Conservation (phyloP, 768 basidiomycete species). For the Termitomyces sp. region DNA sequence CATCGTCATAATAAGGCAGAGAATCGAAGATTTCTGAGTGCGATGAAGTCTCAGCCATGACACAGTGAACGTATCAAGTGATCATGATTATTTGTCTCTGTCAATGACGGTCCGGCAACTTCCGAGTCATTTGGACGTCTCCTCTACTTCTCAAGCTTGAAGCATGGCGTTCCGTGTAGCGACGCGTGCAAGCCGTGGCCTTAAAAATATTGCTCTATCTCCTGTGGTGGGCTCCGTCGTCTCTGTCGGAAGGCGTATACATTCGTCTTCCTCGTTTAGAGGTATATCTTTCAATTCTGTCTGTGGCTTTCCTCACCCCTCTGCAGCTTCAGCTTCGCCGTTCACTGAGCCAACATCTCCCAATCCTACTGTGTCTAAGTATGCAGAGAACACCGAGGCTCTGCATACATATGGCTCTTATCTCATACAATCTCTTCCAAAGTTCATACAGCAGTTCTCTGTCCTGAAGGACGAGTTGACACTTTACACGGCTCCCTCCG, state of each 20-base stretch:
- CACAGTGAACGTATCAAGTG: background rate
- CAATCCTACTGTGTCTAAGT: conserved; percentile 72
- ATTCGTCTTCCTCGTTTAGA: conserved; percentile 40
- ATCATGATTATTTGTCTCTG: background rate
- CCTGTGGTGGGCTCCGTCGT: conserved; percentile 19
- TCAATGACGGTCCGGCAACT: conserved; percentile 17
- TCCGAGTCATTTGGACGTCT: conserved; percentile 10
- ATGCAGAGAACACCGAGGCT: conserved; percentile 66
- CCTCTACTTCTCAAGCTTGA: background rate
- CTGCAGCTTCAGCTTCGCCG: conserved; percentile 61
- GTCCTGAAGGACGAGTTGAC: conserved; percentile 94
- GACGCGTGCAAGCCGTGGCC: conserved; percentile 34
- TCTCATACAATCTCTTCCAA: conserved; percentile 88
- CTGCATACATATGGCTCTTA: conserved; percentile 93
- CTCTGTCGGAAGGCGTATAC: conserved; percentile 34
- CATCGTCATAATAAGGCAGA: conserved; percentile 92
- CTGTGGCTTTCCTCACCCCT: background rate
- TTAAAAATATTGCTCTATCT: conserved; percentile 34
- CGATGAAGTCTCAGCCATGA: conserved; percentile 19
- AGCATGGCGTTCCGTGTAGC: conserved; percentile 43
- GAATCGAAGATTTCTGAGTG: conserved; percentile 62
- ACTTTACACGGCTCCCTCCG: conserved; percentile 80
- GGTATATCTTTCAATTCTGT: conserved; percentile 28
- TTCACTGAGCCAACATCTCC: conserved; percentile 88
- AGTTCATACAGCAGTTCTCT: conserved; percentile 97